phyloP scores from a whole-genome alignment of 805 yeast genomes.

The Grigorovia yakushimaensis region DNA sequence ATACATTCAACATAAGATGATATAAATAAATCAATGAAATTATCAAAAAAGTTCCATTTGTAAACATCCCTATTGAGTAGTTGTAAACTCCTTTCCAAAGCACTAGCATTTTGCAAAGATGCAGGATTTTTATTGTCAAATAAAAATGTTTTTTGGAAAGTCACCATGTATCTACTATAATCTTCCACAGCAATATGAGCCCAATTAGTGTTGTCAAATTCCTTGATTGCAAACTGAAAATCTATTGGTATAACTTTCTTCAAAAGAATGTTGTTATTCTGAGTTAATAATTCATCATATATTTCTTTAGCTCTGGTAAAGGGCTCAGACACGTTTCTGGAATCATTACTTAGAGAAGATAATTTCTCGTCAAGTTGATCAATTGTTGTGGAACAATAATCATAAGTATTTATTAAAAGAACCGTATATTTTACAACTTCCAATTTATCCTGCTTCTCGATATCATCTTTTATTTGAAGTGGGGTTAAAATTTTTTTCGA shows the following conservation, averaged over 20 bases:
- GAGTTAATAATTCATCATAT: conserved; percentile 49
- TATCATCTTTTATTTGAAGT: conserved; percentile 32
- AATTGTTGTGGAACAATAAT: conserved; percentile 72
- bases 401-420: conserved; percentile 76
- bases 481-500: conserved; percentile 41
- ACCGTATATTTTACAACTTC: conserved; percentile 57
- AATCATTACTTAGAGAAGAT: conserved; percentile 33
- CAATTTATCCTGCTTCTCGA: conserved; percentile 28
- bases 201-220: conserved; percentile 74
- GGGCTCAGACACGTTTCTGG: conserved; percentile 33
- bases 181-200: conserved; percentile 53
- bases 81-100: conserved; percentile 36
- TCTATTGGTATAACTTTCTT: conserved; percentile 47
- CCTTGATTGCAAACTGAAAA: conserved; percentile 69
- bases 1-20: conserved; percentile 48
- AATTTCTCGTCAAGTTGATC: conserved; percentile 64
- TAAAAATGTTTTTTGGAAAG: conserved; percentile 33
- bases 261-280: conserved; percentile 46
- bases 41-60: conserved; percentile 64
- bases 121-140: conserved; percentile 17
- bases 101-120: conserved; percentile 16
- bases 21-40: conserved; percentile 56
- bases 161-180: conserved; percentile 59
- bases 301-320: conserved; percentile 49
- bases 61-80: conserved; percentile 61